These are phyloP conservation scores for Monilinia laxa DNA, from an alignment of 2,329 filamentous ascomycete genomes.

Conservation along the genomic window DNA sequence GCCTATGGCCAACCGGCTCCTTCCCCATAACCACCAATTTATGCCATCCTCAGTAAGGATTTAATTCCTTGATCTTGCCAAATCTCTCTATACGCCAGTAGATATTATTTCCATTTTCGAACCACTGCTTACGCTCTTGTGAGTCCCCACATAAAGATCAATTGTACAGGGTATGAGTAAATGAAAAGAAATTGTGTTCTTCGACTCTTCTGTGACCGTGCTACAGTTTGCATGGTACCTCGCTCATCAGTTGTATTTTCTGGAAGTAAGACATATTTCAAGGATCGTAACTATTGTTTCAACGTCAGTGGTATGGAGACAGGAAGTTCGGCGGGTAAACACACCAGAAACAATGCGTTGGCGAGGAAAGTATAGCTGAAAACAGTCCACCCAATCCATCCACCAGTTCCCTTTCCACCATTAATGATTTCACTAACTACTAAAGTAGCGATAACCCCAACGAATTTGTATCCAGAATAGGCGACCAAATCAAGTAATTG, in stretches of 20 bases:
- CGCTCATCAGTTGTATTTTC: conserved; percentile 68
- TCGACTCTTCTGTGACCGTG: conserved; percentile 80
- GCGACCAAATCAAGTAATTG: conserved; percentile 92
- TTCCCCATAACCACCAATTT: background rate
- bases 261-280: conserved; percentile 93
- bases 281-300: conserved; percentile 72
- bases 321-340: conserved; percentile 39
- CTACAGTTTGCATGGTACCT: conserved; percentile 66
- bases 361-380: conserved; percentile 92
- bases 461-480: conserved; percentile 98
- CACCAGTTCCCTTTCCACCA: conserved; percentile 76
- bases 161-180: conserved; percentile 91
- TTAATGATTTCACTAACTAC: conserved; percentile 75
- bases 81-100: conserved; percentile 8
- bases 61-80: conserved; percentile 6
- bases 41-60: conserved; percentile 1
- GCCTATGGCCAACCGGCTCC: background rate
- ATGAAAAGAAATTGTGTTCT: conserved; percentile 90
- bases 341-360: conserved; percentile 91
- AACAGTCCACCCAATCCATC: conserved; percentile 83
- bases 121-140: conserved; percentile 40
- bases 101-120: conserved; percentile 8
- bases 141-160: conserved; percentile 89
- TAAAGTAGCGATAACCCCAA: conserved; percentile 90
- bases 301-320: conserved; percentile 5